phyloP scores from a whole-genome alignment of 306 rosid species.

The Begonia masoniana region DNA sequence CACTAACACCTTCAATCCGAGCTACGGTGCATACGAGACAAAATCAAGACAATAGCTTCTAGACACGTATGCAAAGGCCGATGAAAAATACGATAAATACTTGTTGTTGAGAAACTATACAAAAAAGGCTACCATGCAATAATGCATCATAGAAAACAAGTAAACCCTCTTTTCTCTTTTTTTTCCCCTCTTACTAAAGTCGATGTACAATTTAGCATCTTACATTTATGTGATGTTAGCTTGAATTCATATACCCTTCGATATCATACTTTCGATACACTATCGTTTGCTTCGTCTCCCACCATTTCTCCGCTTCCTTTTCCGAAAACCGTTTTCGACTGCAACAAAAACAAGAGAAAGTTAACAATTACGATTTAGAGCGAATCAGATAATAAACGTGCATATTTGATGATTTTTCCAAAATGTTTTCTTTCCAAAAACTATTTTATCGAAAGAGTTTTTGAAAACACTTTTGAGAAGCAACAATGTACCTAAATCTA shows the following conservation, averaged over 20 bases:
- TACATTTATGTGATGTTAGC: slow-evolving; percentile 17
- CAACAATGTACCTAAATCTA: slow-evolving; percentile 56
- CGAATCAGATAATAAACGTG: neutral
- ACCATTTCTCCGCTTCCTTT: slow-evolving; percentile 71
- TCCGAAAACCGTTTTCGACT: slow-evolving; percentile 59
- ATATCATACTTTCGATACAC: slow-evolving; percentile 49
- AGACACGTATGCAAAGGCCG: too few relatives aligned
- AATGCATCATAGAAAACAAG: too few relatives aligned
- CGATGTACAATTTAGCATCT: too few relatives aligned
- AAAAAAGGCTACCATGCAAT: too few relatives aligned
- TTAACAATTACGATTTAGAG: slow-evolving; percentile 2
- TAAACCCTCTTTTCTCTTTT: too few relatives aligned
- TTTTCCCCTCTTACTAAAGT: too few relatives aligned
- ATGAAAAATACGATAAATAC: too few relatives aligned
- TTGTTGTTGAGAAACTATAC: too few relatives aligned
- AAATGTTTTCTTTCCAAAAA: neutral
- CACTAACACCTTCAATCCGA: too few relatives aligned
- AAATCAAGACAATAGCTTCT: too few relatives aligned
- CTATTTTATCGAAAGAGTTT: neutral
- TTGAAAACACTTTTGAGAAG: neutral
- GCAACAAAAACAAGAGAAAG: slow-evolving; percentile 12
- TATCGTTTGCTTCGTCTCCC: slow-evolving; percentile 64
- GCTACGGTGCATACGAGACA: too few relatives aligned
- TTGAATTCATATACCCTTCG: slow-evolving; percentile 42
- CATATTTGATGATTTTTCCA: neutral